phyloP scores from a whole-genome alignment of 768 basidiomycete species.

The Sistotremastrum suecicum region DNA sequence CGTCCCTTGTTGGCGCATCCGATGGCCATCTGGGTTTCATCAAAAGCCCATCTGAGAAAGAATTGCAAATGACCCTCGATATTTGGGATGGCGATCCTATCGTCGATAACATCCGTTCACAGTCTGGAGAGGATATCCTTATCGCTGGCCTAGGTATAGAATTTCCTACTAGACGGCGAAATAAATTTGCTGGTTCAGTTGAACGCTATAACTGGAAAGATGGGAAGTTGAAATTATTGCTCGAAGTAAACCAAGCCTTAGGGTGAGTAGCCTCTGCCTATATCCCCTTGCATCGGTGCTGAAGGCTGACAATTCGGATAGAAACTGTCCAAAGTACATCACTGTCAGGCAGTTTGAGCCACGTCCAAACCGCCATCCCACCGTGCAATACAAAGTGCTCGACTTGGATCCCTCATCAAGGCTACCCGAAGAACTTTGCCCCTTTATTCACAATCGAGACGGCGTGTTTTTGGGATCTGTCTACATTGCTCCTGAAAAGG shows the following conservation, averaged over 20 bases:
- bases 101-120: slow-evolving; percentile 15
- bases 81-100: slow-evolving; percentile 47
- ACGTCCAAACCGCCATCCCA: slow-evolving; percentile 23
- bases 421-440: slow-evolving; percentile 35
- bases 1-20: slow-evolving; percentile 33
- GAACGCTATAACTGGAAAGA: slow-evolving; percentile 18
- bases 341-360: slow-evolving; percentile 38
- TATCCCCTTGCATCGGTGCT: not conserved
- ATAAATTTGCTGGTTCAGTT: slow-evolving; percentile 45
- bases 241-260: slow-evolving; percentile 40
- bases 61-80: slow-evolving; percentile 24
- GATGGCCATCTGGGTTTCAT: slow-evolving; percentile 36
- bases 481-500: slow-evolving; percentile 26
- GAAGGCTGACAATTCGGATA: slow-evolving; percentile 10
- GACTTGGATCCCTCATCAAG: slow-evolving; percentile 22
- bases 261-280: slow-evolving; percentile 28
- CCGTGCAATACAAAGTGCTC: slow-evolving; percentile 20
- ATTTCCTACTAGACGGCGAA: slow-evolving; percentile 39
- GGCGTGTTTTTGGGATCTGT: slow-evolving; percentile 42
- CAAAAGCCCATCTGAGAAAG: slow-evolving; percentile 19
- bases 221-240: slow-evolving; percentile 20
- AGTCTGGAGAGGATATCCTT: slow-evolving; percentile 16
- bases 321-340: slow-evolving; percentile 63
- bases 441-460: slow-evolving; percentile 34
- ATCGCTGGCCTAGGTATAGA: slow-evolving; percentile 49